Evolutionary conservation across 2,329 filamentous ascomycete genomes (phyloP).

Genomic region (Alternaria triticina): DNA sequence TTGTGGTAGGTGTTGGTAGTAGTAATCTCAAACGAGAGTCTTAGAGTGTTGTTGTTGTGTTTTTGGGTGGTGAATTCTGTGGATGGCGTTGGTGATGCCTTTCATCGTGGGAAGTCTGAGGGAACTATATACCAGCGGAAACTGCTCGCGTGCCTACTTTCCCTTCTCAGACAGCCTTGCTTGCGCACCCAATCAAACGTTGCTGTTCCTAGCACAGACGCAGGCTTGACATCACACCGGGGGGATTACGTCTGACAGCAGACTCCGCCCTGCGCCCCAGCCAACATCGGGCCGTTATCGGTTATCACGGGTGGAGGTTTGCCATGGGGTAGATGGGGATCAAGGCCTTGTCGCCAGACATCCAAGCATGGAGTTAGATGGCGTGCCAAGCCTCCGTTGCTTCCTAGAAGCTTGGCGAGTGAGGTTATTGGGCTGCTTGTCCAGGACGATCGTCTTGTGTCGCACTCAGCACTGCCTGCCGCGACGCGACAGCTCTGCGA

Average conservation of each 20-base stretch:
- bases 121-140: not conserved
- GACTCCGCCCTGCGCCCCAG: not conserved
- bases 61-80: not conserved
- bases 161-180: not conserved
- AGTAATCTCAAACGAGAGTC: not conserved
- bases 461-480: not conserved
- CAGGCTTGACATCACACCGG: not conserved
- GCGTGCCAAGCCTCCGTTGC: not conserved
- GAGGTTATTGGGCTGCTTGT: not conserved
- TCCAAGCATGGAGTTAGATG: not conserved
- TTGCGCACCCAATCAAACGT: not conserved
- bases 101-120: not conserved
- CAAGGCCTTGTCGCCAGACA: not conserved
- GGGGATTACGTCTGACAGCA: slow-evolving; percentile 4
- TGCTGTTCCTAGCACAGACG: not conserved
- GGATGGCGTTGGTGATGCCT: not conserved
- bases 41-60: not conserved
- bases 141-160: slow-evolving; percentile 3
- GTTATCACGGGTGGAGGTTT: not conserved
- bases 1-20: not conserved
- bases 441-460: not conserved
- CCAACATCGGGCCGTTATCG: slow-evolving; percentile 8
- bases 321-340: not conserved
- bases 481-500: not conserved
- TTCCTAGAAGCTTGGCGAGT: not conserved